Evolutionary conservation across 768 basidiomycete genomes (phyloP), one percentile per base, ranked within the genome.

Genomic region (Tephrocybe sp.): DNA sequence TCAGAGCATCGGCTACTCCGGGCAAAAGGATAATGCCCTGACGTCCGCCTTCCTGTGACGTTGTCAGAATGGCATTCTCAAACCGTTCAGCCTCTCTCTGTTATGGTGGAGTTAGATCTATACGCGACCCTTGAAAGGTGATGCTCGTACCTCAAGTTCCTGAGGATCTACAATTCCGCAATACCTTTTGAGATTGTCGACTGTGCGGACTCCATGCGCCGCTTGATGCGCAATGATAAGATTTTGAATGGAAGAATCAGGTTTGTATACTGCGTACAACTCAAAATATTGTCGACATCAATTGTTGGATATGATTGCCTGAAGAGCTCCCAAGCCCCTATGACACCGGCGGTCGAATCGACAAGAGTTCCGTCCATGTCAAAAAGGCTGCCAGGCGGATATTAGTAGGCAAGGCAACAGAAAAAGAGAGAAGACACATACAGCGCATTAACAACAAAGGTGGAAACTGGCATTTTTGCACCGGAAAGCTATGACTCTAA

Each of bases 291-390:
- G 24, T 77, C 58, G 15, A 87, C 74, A 62, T 88, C 78, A 51
- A 89, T 79, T 26, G 63, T 65, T 3, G 85, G 83, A 64, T 94
- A 93, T 49, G 78, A 76, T 60, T 82, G 63, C 41, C 77, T 78
- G 67, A 92, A 93, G n/a, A 73, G 68, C 45, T 84, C 72, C 93
- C 93, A 95, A 28, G 91, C 90, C 22, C 86, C 89, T 22, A 80
- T 70, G 26, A 95, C 90, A 35, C 89, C 91, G 25, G 82, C 80
- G 9, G 88, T 92, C 16, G 89, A 92, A 63, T 94, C 88, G 55
- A 89, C 76, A 43, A 89, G 73, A 27, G 88, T 92, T 47, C 87
- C 87, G 63, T 90, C 88, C 88, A 89, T 90, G 64, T 90, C 87
- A 60, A 89, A 89, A 12, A 89, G 70, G 50, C 87, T 89, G 51